phyloP scores from a whole-genome alignment of 495 filamentous ascomycete species.

The Penicillium cinerascens region DNA sequence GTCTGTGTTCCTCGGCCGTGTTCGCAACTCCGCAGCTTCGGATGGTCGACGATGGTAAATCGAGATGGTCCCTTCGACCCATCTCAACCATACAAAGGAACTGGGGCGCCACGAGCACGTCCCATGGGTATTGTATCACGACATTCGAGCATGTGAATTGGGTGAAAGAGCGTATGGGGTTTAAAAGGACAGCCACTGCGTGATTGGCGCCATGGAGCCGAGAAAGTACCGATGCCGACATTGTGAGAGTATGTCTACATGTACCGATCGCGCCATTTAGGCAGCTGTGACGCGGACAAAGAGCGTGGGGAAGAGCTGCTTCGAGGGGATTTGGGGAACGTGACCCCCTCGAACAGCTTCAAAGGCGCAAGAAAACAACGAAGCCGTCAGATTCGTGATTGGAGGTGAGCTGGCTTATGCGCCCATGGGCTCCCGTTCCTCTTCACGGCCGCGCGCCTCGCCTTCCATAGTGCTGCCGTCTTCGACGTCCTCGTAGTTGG shows the following conservation, averaged over 20 bases:
- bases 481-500: slow-evolving; percentile 56
- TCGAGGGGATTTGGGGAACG: not conserved
- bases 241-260: not conserved
- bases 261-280: not conserved
- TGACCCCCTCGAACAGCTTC: not conserved
- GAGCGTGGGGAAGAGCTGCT: slow-evolving; percentile 2
- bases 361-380: slow-evolving; percentile 2
- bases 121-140: slow-evolving; percentile 15
- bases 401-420: slow-evolving; percentile 15
- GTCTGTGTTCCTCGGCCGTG: not conserved
- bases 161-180: slow-evolving; percentile 4
- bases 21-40: not conserved
- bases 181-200: not conserved
- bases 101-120: slow-evolving; percentile 13
- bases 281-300: slow-evolving; percentile 1
- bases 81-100: not conserved
- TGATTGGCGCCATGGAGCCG: not conserved
- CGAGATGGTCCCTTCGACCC: not conserved
- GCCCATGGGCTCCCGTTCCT: slow-evolving; percentile 48
- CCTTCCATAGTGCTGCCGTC: slow-evolving; percentile 51
- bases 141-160: slow-evolving; percentile 7
- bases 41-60: not conserved
- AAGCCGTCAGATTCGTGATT: slow-evolving; percentile 18
- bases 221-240: not conserved
- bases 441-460: slow-evolving; percentile 58